Conservation (phyloP, 2,329 filamentous ascomycete species). For the Hypoxylon sp. region DNA sequence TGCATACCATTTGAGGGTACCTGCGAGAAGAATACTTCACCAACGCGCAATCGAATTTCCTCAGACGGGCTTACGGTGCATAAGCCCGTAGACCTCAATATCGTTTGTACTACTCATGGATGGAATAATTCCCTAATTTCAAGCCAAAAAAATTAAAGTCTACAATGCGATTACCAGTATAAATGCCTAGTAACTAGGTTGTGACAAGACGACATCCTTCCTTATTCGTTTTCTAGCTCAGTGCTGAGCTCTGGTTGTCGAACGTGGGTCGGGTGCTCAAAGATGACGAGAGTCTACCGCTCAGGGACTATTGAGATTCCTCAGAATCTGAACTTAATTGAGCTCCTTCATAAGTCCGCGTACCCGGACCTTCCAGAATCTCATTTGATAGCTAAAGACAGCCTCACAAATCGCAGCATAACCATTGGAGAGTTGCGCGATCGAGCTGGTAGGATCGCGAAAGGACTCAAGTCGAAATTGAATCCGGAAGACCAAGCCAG, state of each 20-base stretch:
- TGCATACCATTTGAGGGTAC: neutral
- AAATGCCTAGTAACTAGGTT: neutral
- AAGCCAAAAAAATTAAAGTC: neutral
- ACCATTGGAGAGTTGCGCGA: conserved; percentile 61
- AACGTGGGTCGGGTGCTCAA: neutral
- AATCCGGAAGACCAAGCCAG: conserved; percentile 56
- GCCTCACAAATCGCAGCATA: conserved; percentile 62
- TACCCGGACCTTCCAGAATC: conserved; percentile 57
- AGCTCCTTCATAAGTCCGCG: conserved; percentile 60
- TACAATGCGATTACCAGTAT: neutral
- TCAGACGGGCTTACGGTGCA: neutral
- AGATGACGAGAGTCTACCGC: conserved; percentile 56
- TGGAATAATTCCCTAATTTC: neutral
- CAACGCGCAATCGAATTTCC: conserved; percentile 10
- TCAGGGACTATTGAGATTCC: conserved; percentile 56
- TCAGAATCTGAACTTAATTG: conserved; percentile 60
- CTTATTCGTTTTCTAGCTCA: neutral
- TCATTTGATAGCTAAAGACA: conserved; percentile 61
- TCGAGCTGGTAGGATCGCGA: conserved; percentile 59
- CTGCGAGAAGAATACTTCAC: conserved; percentile 8
- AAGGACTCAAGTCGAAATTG: conserved; percentile 56
- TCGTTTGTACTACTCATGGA: neutral
- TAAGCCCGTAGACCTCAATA: conserved; percentile 6
- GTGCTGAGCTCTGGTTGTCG: neutral
- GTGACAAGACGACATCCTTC: neutral